Evolutionary conservation across 2,329 filamentous ascomycete species (phyloP), one percentile per base, ranked within the genome.

Genomic region (Trichophyton rubrum): DNA sequence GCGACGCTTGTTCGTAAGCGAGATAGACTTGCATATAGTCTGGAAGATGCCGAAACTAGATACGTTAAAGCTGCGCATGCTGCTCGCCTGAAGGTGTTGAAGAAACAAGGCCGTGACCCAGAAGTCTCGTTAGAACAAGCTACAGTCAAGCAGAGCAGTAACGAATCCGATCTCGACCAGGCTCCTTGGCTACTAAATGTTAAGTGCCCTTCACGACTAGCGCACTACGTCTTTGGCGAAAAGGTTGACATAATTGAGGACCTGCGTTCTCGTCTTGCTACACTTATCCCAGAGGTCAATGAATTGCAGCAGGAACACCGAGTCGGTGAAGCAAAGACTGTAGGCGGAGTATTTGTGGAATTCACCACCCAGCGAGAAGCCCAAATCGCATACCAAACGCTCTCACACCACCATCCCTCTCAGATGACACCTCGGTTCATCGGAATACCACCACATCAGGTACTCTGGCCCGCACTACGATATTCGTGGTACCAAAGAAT

Each of bases 201-300:
- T 72, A 81, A 90, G 67, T 83, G 90, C 49, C 90, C 90, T 1
- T 85, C 86, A 1, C 90, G 96, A 70, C 83, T 83, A 38, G 76
- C 86, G 60, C 88, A 87, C 70, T 79, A 81, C 4, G 72, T 93
- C 22, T 82, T 91, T 65, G 88, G 90, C 66, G 86, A 90, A 70
- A 93, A 95, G 72, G 91, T 96, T 7, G 91, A 97, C 73, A 91
- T 89, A 0, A 96, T 97, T 68, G 82, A 89, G 59, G 96, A 87
- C 85, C 87, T 85, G 65, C 88, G 92, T 56, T 77, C 79, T 2
- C 85, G 92, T 70, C 81, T 96, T 20, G 80, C 85, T 57, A 82
- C 83, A 38, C 80, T 91, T 38, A 84, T 89, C 56, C 83, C 87
- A 3, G 80, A 87, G 61, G 84, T 90, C n/a, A 78, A 85, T 15